Base-by-base conservation (phyloP, 495 filamentous ascomycete species). In the Clavariopsis aquatica region DNA sequence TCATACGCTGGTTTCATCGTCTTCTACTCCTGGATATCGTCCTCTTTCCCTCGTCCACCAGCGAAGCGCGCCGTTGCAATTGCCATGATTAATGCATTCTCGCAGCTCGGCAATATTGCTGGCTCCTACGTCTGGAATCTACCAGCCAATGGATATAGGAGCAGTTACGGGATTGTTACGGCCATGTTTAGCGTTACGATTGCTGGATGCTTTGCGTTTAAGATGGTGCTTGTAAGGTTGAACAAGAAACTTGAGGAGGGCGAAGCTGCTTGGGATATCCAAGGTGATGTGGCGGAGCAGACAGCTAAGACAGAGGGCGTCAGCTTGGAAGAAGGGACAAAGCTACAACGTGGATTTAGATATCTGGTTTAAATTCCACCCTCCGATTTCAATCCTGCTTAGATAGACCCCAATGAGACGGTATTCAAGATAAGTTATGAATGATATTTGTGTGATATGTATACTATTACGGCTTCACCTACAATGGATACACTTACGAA, bases 1-100 rank as follows among this genome's bases (percentile, higher is more conserved):
- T 22, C 61, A 17, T 64, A 64, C 53, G 61, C 61, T 17, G 61
- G 61, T n/a, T 64, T 64, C 45, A 64, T 64, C 53, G 52, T 57
- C 41, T 64, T 64, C 53, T 64, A 64, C 53, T 51, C 41, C 24
- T 64, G 61, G 61, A 64, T 64, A 15, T 23, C 43, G 15, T 64
- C 61, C 1, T 64, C 61, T 2, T 64, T 64, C 46, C 52, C 61
- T 5, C 61, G 61, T 2, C 61, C 61, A 8, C 61, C 61, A 15
- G 61, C 61, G 23, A 64, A 64, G 22, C 61, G 61, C 41, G 61
- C 61, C 28, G 61, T 64, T 29, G 61, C 61, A 19, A 64, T 64
- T 31, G 61, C 61, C 27, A 49, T 64, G 52, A 58, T 64, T 28
- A 64, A 64, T 27, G 61, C 61, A 1, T 64, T 57, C 45, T 38